These are phyloP conservation scores for Blastosporella zonata DNA, from an alignment of 1,284 basidiomycete species.

Conservation along the genomic window DNA sequence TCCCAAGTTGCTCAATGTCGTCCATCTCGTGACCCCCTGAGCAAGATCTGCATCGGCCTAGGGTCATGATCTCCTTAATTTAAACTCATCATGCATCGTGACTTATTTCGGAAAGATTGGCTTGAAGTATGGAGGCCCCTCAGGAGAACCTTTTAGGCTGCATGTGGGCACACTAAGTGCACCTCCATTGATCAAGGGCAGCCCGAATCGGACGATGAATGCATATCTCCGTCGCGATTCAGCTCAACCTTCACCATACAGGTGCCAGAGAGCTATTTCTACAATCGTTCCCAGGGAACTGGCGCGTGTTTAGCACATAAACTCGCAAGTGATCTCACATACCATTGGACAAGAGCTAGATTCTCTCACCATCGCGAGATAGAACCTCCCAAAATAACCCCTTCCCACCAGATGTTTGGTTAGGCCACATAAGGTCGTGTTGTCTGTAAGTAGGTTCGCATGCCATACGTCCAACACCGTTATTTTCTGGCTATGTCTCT, in stretches of 20 bases:
- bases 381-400: neutral
- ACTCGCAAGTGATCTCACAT: neutral
- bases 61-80: neutral
- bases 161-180: neutral
- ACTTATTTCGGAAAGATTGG: neutral
- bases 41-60: neutral
- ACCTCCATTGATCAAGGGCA: neutral
- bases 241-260: neutral
- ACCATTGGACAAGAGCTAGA: neutral
- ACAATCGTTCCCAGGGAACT: neutral
- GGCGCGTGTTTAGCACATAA: constrained; percentile 1
- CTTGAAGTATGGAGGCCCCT: neutral
- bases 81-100: neutral
- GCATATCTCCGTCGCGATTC: neutral
- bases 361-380: neutral
- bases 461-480: neutral
- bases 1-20: no score
- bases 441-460: no score
- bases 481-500: neutral
- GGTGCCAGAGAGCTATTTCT: neutral
- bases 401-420: neutral
- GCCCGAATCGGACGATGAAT: constrained; percentile 3
- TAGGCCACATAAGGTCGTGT: neutral
- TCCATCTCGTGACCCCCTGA: no score
- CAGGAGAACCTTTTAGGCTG: no score